Conservation (phyloP, 2,329 filamentous ascomycete genomes). For the Tolypocladium ophioglossoides region DNA sequence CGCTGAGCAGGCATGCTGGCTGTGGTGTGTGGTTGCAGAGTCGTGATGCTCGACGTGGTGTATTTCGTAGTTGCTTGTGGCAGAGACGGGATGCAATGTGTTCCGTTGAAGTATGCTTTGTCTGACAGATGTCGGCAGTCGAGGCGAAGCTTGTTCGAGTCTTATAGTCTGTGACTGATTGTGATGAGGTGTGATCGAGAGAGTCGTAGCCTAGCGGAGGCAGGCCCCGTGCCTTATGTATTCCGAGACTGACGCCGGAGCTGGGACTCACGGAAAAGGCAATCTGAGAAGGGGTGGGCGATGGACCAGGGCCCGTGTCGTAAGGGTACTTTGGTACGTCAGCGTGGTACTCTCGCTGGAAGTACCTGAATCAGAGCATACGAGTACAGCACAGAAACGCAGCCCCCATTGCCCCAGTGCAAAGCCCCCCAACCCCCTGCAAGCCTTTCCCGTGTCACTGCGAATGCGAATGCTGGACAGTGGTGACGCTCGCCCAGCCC, state of each 20-base stretch:
- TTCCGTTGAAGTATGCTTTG: not conserved
- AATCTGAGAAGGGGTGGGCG: constrained; percentile 2
- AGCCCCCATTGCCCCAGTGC: not conserved
- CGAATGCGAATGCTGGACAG: not conserved
- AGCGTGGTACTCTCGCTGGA: constrained; percentile 2
- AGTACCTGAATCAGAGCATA: constrained; percentile 6
- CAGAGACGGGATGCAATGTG: not conserved
- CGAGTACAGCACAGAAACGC: not conserved
- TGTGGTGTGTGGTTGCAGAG: not conserved
- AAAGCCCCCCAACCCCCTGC: not conserved
- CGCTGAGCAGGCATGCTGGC: constrained; percentile 44
- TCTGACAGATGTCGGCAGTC: not conserved
- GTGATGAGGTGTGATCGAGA: constrained; percentile 1
- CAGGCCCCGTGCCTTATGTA: constrained; percentile 4
- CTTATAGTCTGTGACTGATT: not conserved
- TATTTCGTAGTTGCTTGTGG: constrained; percentile 3
- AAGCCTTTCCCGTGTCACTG: constrained; percentile 4
- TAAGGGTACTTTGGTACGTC: constrained; percentile 1
- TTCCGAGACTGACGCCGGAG: constrained; percentile 1
- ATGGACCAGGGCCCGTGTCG: not conserved
- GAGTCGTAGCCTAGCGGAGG: not conserved
- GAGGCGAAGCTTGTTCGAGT: not conserved
- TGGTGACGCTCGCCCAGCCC: constrained; percentile 2
- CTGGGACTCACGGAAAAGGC: not conserved
- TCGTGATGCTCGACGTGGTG: constrained; percentile 11